Evolutionary conservation across 2,329 filamentous ascomycete genomes (phyloP).

Genomic region (Ophiostoma sp.): DNA sequence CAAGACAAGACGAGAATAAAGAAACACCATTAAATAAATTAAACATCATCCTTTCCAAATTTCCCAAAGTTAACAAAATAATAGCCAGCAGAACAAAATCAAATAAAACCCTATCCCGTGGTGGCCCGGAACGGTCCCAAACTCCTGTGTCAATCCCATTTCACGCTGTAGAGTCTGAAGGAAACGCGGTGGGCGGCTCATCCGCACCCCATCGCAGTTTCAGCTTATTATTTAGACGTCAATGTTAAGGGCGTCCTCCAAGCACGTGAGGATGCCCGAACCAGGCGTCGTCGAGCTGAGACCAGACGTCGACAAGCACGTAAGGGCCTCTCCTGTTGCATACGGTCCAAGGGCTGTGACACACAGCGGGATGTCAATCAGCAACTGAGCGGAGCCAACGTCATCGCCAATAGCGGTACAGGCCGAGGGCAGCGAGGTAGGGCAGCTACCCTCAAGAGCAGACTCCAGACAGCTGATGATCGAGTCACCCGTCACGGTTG

Average conservation of each 20-base stretch:
- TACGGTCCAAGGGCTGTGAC: conserved; percentile 21
- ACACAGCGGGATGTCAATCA: conserved; percentile 21
- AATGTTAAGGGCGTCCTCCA: conserved; percentile 19
- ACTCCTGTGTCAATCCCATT: too few species aligned
- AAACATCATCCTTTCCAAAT: background rate
- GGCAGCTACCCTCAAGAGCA: conserved; percentile 19
- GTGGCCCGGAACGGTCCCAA: too few species aligned
- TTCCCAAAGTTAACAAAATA: background rate
- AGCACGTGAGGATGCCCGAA: conserved; percentile 22
- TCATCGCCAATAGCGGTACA: conserved; percentile 18
- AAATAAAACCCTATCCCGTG: too few species aligned
- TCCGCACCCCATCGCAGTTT: too few species aligned
- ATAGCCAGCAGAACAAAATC: background rate
- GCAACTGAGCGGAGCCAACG: background rate
- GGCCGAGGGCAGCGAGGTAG: conserved; percentile 21
- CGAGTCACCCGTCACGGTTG: conserved; percentile 9
- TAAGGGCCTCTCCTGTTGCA: conserved; percentile 15
- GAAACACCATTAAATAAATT: background rate
- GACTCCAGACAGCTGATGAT: conserved; percentile 20
- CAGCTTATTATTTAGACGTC: background rate
- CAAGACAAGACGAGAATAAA: background rate
- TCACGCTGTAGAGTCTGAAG: too few species aligned
- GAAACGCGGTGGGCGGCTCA: too few species aligned
- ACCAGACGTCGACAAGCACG: conserved; percentile 21
- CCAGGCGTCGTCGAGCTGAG: conserved; percentile 14